These are phyloP conservation scores for Emericellopsis atlantica DNA, from an alignment of 2,329 filamentous ascomycete species.

Conservation along the genomic window DNA sequence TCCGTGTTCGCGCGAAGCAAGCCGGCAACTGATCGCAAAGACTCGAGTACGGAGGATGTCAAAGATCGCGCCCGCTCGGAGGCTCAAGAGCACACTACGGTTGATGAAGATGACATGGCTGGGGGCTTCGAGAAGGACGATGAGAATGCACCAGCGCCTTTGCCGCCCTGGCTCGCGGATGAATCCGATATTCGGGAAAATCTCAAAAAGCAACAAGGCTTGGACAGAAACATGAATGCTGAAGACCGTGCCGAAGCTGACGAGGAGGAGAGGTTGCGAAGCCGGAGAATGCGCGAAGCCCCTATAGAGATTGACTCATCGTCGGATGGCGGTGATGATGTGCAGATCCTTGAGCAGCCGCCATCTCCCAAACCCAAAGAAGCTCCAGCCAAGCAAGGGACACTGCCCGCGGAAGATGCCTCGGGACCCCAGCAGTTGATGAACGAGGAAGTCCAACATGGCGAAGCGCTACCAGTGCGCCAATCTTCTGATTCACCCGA, in stretches of 20 bases:
- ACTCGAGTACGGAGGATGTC: background rate
- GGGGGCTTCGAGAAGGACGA: conserved; percentile 48
- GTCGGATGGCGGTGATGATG: conserved; percentile 36
- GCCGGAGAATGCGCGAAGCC: conserved; percentile 27
- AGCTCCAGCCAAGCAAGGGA: no score
- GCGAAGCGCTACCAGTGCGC: background rate
- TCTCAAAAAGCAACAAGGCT: conserved; percentile 43
- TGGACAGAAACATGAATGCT: conserved; percentile 48
- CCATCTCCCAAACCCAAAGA: conserved; percentile 13
- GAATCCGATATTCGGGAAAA: conserved; percentile 54
- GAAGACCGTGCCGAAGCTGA: conserved; percentile 45
- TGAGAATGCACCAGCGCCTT: conserved; percentile 36
- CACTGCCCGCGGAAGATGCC: background rate
- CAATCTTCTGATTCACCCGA: background rate
- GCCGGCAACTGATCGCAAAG: background rate
- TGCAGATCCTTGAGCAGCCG: conserved; percentile 42
- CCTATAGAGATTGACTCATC: conserved; percentile 53
- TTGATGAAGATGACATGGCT: conserved; percentile 24
- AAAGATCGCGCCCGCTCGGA: background rate
- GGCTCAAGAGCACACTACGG: conserved; percentile 12
- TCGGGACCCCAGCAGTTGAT: background rate
- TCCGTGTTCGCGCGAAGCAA: conserved; percentile 31
- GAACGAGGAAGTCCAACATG: background rate
- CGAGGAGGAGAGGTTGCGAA: conserved; percentile 38
- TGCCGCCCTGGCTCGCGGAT: conserved; percentile 66